A percentile compares a stretch with the other conserved stretches of the same genome.
phyloP scores from a whole-genome alignment of 1,139 yeast genomes.

The Pichia terricola region DNA sequence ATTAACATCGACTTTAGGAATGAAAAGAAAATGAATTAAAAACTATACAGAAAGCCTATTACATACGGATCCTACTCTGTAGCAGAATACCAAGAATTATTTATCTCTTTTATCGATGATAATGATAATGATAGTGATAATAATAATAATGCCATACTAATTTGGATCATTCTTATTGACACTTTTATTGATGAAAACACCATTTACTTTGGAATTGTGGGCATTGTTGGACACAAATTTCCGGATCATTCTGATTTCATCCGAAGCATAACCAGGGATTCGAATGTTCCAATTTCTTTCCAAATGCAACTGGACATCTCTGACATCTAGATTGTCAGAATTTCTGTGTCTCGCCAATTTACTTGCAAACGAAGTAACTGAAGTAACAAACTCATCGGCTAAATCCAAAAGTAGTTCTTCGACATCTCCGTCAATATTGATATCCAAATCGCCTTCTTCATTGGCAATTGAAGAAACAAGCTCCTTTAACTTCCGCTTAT shows the following conservation, averaged over 20 bases:
- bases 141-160: no score
- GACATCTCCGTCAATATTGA: constrained; percentile 91
- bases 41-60: no score
- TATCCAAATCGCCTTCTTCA: constrained; percentile 82
- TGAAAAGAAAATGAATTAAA: background rate
- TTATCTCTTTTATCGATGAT: no score
- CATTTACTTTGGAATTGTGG: constrained; percentile 63
- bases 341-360: constrained; percentile 90
- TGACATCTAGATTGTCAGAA: constrained; percentile 77
- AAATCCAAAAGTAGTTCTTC: constrained; percentile 83
- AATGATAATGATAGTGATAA: no score
- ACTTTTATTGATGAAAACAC: constrained; percentile 38
- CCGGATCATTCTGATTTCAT: constrained; percentile 78
- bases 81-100: no score
- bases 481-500: constrained; percentile 82
- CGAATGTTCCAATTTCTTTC: constrained; percentile 95
- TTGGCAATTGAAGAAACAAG: constrained; percentile 73
- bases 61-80: no score
- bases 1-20: background rate
- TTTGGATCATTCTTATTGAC: constrained; percentile 19
- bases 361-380: constrained; percentile 89
- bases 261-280: constrained; percentile 87
- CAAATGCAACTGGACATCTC: constrained; percentile 83
- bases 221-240: constrained; percentile 68
- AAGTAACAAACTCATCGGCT: constrained; percentile 91